Percentiles rank a stretch among this genome's conserved stretches.
These are phyloP conservation scores for Schizochytrium sp. DNA, from an alignment of 108 stramenopile genomes.

Conservation along the genomic window DNA sequence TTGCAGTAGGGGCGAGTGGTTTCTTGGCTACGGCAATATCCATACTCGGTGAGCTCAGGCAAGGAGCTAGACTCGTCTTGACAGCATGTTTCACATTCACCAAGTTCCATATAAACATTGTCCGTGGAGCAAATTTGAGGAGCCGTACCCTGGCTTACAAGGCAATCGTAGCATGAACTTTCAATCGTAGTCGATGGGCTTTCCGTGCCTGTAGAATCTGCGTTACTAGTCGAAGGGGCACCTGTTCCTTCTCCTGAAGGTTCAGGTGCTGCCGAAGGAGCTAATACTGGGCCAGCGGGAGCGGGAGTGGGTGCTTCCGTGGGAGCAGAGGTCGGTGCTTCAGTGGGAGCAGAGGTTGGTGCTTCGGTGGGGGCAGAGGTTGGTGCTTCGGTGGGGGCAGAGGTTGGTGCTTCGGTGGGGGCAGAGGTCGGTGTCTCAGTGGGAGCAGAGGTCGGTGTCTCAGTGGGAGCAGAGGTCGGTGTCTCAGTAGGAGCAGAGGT, in stretches of 20 bases:
- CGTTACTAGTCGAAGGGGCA: too few species aligned
- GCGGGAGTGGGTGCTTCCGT: background rate
- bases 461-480: background rate
- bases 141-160: background rate
- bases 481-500: background rate
- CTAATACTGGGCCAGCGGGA: background rate
- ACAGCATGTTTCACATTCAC: background rate
- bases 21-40: conserved; percentile 40
- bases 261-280: too few species aligned
- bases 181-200: background rate
- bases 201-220: too few species aligned
- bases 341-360: conserved; percentile 12
- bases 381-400: conserved; percentile 12
- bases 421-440: conserved; percentile 6
- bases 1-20: conserved; percentile 32
- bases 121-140: background rate
- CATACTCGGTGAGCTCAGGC: background rate
- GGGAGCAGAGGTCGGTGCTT: background rate
- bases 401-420: conserved; percentile 5
- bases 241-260: too few species aligned
- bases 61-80: background rate
- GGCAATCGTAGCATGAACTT: background rate
- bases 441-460: background rate
- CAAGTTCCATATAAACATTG: background rate
- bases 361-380: conserved; percentile 4